A percentile compares a stretch with the other conserved stretches of the same genome.
Evolutionary conservation across 495 filamentous ascomycete species (phyloP).

Genomic region (Penicillium pancosmium): DNA sequence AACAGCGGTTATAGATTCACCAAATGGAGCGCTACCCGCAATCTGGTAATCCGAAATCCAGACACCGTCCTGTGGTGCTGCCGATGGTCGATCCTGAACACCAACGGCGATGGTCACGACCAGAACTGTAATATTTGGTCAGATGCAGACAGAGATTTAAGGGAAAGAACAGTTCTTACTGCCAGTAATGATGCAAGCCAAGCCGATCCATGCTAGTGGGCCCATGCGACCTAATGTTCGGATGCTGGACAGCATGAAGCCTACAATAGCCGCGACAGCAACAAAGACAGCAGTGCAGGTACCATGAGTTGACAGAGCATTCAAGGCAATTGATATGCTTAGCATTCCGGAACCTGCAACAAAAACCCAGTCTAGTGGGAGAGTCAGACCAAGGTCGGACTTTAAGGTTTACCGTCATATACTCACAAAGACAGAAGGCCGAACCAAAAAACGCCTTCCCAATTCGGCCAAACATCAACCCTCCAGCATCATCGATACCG

Average conservation of each 20-base stretch:
- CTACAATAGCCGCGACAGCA: slow-evolving; percentile 36
- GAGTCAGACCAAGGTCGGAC: slow-evolving; percentile 27
- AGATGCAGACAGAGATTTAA: slow-evolving; percentile 17
- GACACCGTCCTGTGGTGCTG: slow-evolving; percentile 32
- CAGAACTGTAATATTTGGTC: slow-evolving; percentile 53
- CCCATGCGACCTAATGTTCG: slow-evolving; percentile 42
- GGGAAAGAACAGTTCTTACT: slow-evolving; percentile 36
- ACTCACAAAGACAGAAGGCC: slow-evolving; percentile 51
- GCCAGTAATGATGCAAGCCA: slow-evolving; percentile 38
- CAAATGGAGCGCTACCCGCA: slow-evolving; percentile 31
- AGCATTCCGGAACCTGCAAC: slow-evolving; percentile 55
- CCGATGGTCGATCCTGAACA: slow-evolving; percentile 46
- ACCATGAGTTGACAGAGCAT: slow-evolving; percentile 62
- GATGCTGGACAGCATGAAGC: slow-evolving; percentile 37
- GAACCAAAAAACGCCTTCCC: slow-evolving; percentile 62
- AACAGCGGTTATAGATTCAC: slow-evolving; percentile 57
- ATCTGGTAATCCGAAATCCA: slow-evolving; percentile 40
- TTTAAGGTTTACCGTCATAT: not conserved
- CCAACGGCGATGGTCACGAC: slow-evolving; percentile 72
- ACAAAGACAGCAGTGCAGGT: slow-evolving; percentile 60
- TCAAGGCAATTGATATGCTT: slow-evolving; percentile 70
- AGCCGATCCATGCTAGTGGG: slow-evolving; percentile 44
- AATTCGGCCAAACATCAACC: slow-evolving; percentile 61
- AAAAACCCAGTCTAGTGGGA: slow-evolving; percentile 56
- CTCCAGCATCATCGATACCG: slow-evolving; percentile 68